Evolutionary conservation across 2,329 filamentous ascomycete genomes (phyloP), one percentile per base, ranked within the genome.

Genomic region (Chaetothyriales sp.): DNA sequence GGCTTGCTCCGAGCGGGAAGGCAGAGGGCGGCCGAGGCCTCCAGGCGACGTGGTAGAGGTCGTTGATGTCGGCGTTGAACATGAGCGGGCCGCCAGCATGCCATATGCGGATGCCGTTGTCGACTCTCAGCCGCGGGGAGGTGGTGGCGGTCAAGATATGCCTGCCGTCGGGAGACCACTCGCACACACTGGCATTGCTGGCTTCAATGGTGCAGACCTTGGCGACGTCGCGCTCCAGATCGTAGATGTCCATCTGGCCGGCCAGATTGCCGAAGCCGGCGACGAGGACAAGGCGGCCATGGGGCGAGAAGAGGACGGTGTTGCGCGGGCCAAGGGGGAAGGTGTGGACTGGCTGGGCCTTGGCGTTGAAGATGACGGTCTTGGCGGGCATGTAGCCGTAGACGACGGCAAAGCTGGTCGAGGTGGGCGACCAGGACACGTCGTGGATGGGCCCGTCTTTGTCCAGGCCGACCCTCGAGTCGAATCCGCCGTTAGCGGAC

Each of bases 311-410:
- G 49, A 83, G 77, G 64, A 97, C 92, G 49, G 90, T 97, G 72
- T 98, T 98, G 64, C 92, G 84, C 10, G 92, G 92, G 2, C 76
- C 84, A 50, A 95, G 77, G 49, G 88, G 81, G 70, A 98, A 95
- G 54, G 78, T 86, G 70, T 95, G 87, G 53, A 84, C 85, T 18
- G 85, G 76, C 54, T 89, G 78, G 56, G 86, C 92, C 57, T 87
- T 83, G 62, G 85, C 80, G 69, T 95, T 95, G 79, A 97, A 98
- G 61, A 98, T 92, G 60, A 90, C 95, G 2, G 90, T 92, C 77
- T 97, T 97, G 51, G 92, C 87, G n/a, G 92, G 92, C 89, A 95
- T 97, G 70, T 87, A 97, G 56, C 92, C 92, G 66, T 98, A 98
- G 15, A 95, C 83, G 29, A 98, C 92, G 65, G 89, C 90, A 64